Base-by-base conservation (phyloP, 495 filamentous ascomycete genomes). In the Hamigera avellanea region DNA sequence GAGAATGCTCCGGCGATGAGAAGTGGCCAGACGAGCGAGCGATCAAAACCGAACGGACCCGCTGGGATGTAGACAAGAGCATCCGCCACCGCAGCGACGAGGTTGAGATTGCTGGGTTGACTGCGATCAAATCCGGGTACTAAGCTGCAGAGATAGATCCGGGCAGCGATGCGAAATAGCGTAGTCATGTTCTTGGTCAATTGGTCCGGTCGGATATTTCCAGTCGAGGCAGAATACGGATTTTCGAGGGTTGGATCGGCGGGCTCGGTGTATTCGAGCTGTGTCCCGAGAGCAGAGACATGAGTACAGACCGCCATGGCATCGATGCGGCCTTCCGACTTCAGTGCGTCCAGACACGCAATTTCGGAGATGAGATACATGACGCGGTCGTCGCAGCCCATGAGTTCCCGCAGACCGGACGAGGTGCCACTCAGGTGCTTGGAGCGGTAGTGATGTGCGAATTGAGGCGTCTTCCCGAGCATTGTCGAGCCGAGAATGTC, bases 341-440 rank as follows among this genome's bases (percentile, higher is more conserved):
- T 93, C 40, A 95, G 69, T 2, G 83, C 81, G 47, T 98, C 91
- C 26, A 98, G 69, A 60, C 91, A 98, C 15, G 89, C 83, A 45
- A 95, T 94, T 53, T 98, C 91, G 1, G 87, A 94, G 50, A 98
- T 94, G 42, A 96, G 71, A 53, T 94, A 98, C 91, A 98, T 95
- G 50, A 98, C 77, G 15, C 80, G 76, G 62, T 98, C 91, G 39
- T 98, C 91, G 57, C 91, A 98, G 38, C 91, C 91, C 91, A 96
- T 98, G 8, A 98, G 70, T 54, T 95, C 91, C 26, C 78, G 76
- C 14, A 98, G 67, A 2, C 91, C 91, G 14, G 80, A 76, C 25
- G 80, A 73, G 8, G 75, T 68, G 1, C 72, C 63, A 38, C 70
- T 78, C 9, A 93, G 70, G 52, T 94, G 83, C 67, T 95, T 93